Conservation (phyloP, 2,329 filamentous ascomycete species). For the Ampelomyces quisqualis region DNA sequence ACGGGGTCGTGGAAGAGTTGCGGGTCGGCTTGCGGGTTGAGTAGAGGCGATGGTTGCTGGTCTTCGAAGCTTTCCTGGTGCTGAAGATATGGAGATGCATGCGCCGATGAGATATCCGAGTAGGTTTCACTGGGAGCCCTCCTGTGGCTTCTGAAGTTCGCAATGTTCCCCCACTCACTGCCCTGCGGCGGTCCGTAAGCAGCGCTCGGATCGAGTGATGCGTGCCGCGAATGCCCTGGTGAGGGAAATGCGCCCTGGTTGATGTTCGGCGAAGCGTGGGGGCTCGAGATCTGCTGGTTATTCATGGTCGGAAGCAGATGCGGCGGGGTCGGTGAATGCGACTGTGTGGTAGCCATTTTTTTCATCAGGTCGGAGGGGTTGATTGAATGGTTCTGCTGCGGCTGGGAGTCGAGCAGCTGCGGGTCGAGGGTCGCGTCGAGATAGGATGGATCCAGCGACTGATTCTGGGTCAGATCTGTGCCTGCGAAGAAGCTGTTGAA, state of each 20-base stretch:
- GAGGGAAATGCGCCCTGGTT: conserved; percentile 55
- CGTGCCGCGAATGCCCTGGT: conserved; percentile 59
- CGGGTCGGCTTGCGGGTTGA: conserved; percentile 69
- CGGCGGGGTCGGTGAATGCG: conserved; percentile 56
- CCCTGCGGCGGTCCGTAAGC: conserved; percentile 56
- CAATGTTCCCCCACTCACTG: conserved; percentile 61
- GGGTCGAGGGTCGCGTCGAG: conserved; percentile 50
- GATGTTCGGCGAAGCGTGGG: conserved; percentile 55
- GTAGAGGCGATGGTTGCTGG: conserved; percentile 77
- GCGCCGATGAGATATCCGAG: conserved; percentile 83
- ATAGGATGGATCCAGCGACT: conserved; percentile 63
- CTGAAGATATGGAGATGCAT: conserved; percentile 77
- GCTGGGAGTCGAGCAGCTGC: conserved; percentile 45
- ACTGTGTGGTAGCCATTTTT: conserved; percentile 55
- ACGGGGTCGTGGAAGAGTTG: conserved; percentile 71
- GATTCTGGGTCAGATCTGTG: conserved; percentile 55
- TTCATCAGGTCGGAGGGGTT: conserved; percentile 51
- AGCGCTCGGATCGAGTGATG: conserved; percentile 63
- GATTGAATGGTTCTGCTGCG: conserved; percentile 46
- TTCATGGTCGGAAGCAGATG: conserved; percentile 57
- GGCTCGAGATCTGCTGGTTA: conserved; percentile 56
- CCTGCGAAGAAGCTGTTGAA: conserved; percentile 59
- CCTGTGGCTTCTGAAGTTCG: conserved; percentile 75
- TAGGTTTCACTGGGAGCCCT: conserved; percentile 81
- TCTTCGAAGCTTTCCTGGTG: conserved; percentile 78